Base-by-base conservation (phyloP, 2,329 filamentous ascomycete genomes). In the Diplodia mutila region DNA sequence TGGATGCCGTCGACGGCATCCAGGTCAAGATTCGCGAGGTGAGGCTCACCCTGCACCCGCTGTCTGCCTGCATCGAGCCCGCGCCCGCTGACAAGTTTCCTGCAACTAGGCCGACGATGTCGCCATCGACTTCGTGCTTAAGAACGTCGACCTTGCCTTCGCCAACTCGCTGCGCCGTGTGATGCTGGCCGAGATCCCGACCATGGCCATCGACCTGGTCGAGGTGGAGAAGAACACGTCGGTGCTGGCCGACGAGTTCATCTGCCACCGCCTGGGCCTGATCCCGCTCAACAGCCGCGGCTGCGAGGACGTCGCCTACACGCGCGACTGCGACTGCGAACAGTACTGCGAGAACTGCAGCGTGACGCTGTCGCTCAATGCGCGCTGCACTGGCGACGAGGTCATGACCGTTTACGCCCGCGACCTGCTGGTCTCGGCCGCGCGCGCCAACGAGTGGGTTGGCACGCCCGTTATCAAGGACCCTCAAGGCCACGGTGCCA, bases 221-320 rank as follows among this genome's bases (percentile, higher is more conserved):
- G 93, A 98, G 79, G 90, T 99, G 71, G 90, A 96, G 76, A 87
- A 86, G 75, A 99, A 99, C 84, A 97, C 91, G 68, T 96, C 94
- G n/a, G 94, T 97, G 4, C 88, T 98, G 16, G 92, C 94, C 69
- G 94, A 99, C 80, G 94, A 99, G 80, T 97, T 98, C 80, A 90
- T 99, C 72, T 91, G 92, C 59, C 94, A 98, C 80, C 91, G 94
- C 54, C 86, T 99, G 16, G 94, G 95, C 37, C 88, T 98, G 55
- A 89, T 98, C 67, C 95, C 95, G 0, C 87, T 99, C 57, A 90
- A 91, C 77, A 92, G 92, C 68, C 91, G 92, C 75, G 91, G 92
- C 76, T 90, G 94, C 73, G 91, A 94, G 72, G 85, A 89, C 61
- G 86, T 98, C 70, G 85, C 91, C 71, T 97, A 97, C 82, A 91